Evolutionary conservation across 108 stramenopile species (phyloP), one percentile per base, ranked within the genome.

Genomic region (Cyclotella cryptica): DNA sequence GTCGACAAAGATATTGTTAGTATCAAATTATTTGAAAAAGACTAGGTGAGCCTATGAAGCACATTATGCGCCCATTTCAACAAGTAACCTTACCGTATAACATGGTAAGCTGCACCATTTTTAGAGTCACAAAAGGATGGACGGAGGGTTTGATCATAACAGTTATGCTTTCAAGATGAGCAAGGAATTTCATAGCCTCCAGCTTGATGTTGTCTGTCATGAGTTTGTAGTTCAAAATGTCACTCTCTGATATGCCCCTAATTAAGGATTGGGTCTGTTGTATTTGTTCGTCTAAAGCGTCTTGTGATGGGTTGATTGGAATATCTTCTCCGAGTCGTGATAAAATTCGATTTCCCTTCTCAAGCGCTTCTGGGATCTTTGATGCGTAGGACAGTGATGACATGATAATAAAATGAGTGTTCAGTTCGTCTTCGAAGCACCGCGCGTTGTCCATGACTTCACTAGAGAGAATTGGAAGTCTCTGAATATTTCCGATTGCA

Each of bases 401-500:
- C 1, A 66, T 51, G 21, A 46, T 26, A 11, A 74, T 28, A 15
- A 17, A 67, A n/a, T 49, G 42, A 0, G 66, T 40, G 19, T 43
- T 43, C 6, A 66, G 45, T 26, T 68, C 52, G 44, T 74, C 73
- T 43, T 74, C 53, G 26, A 74, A 68, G 26, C 66, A 53, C 14
- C 21, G 45, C 0, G 65, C 73, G 52, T 30, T 22, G 11, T 17
- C 14, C 35, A 53, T 5, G 3, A 74, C 44, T 74, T 74, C 65
- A 30, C 29, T 1, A 13, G 51, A 40, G 6, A 74, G 42, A 21
- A 54, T 40, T 19, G 30, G 14, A n/a, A 68, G 24, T 10, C 27
- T 21, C 8, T 22, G 30, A 22, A 35, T 43, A 14, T 74, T 65
- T 53, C 55, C 73, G 39, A 35, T 74, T 11, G 41, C 42, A 6